These are phyloP conservation scores for Kingdonia uniflora DNA, from an alignment of 164 flowering plant species.

Conservation along the genomic window DNA sequence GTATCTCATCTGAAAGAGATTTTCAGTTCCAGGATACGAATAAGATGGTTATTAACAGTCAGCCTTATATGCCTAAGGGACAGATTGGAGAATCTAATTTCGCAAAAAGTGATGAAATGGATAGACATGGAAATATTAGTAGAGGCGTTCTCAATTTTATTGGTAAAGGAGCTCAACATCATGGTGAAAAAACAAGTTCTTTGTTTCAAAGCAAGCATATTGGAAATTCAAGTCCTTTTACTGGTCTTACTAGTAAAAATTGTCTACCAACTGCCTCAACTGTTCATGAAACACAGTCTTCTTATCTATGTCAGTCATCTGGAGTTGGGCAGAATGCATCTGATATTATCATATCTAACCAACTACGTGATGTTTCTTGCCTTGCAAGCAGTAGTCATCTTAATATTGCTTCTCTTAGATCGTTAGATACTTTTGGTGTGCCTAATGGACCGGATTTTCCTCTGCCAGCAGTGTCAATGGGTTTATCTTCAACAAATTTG, in stretches of 20 bases:
- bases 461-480: slow-evolving; percentile 16
- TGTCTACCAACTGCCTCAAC: slow-evolving; percentile 11
- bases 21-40: slow-evolving; percentile 10
- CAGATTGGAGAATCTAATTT: slow-evolving; percentile 17
- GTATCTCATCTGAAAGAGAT: slow-evolving; percentile 12
- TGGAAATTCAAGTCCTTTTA: slow-evolving; percentile 7
- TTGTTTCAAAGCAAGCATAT: slow-evolving; percentile 16
- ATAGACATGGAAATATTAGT: slow-evolving; percentile 8
- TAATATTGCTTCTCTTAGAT: slow-evolving; percentile 13
- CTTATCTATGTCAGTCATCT: slow-evolving; percentile 13
- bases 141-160: slow-evolving; percentile 13
- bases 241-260: slow-evolving; percentile 12
- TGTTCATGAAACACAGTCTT: slow-evolving; percentile 10
- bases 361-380: slow-evolving; percentile 14
- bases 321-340: slow-evolving; percentile 14
- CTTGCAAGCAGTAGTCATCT: slow-evolving; percentile 13
- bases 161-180: slow-evolving; percentile 15
- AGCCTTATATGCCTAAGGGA: slow-evolving; percentile 12
- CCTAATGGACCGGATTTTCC: slow-evolving; percentile 13
- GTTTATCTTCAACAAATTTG: slow-evolving; percentile 19
- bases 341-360: slow-evolving; percentile 16
- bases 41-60: slow-evolving; percentile 11
- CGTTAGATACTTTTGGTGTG: slow-evolving; percentile 10
- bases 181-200: slow-evolving; percentile 10
- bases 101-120: slow-evolving; percentile 13